Evolutionary conservation across 805 yeast genomes (phyloP).

Genomic region (Metschnikowia kunwiensis): DNA sequence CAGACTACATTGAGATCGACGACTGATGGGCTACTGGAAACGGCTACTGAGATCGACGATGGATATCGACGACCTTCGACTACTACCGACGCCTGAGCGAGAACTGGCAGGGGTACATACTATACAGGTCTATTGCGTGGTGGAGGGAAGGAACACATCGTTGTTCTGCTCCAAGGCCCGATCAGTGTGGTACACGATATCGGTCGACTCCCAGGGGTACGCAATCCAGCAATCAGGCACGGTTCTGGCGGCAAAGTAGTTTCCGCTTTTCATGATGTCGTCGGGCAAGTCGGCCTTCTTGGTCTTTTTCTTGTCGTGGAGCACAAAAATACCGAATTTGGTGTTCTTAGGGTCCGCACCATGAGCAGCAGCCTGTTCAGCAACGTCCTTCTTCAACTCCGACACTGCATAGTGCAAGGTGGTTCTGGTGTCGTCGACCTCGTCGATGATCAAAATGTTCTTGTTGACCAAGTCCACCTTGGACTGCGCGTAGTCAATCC

Average conservation of each 20-base stretch:
- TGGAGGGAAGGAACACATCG: conserved; percentile 49
- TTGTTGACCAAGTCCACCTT: conserved; percentile 60
- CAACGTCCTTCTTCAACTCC: conserved; percentile 66
- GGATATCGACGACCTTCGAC: too few species aligned
- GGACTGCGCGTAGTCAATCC: conserved; percentile 82
- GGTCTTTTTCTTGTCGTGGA: conserved; percentile 80
- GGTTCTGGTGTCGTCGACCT: conserved; percentile 90
- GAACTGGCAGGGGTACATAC: conserved; percentile 1
- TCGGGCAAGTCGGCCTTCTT: conserved; percentile 72
- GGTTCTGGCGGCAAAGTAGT: conserved; percentile 70
- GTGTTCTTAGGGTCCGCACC: conserved; percentile 62
- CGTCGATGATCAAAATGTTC: conserved; percentile 78
- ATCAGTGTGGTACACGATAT: conserved; percentile 73
- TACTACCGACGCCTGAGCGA: too few species aligned
- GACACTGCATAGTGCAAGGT: conserved; percentile 80
- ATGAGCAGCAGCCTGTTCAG: conserved; percentile 54
- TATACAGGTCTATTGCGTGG: conserved; percentile 16
- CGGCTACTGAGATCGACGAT: too few species aligned
- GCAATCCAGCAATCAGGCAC: conserved; percentile 82
- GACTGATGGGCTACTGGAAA: conserved; percentile 9
- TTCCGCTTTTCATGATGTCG: conserved; percentile 58
- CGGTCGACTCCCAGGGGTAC: conserved; percentile 86
- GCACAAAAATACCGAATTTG: conserved; percentile 70
- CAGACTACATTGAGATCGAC: conserved; percentile 81
- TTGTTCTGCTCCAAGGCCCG: conserved; percentile 67